Evolutionary conservation across 2,329 filamentous ascomycete genomes (phyloP).

Genomic region (Colletotrichum destructivum): DNA sequence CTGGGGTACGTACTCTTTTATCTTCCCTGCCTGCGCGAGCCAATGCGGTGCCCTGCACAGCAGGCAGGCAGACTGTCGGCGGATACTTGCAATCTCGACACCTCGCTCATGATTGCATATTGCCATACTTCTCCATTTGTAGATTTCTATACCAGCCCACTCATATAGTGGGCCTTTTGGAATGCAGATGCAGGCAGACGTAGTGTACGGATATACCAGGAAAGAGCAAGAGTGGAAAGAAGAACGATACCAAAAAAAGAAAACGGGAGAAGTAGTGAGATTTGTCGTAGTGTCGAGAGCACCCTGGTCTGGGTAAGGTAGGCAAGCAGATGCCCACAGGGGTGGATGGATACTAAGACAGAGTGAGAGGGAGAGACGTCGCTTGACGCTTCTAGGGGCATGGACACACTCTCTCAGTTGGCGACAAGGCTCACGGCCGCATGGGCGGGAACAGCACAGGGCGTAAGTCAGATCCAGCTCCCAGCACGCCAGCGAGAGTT

Average conservation of each 20-base stretch:
- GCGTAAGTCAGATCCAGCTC: conserved; percentile 36
- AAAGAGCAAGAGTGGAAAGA: conserved; percentile 1
- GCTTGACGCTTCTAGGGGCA: not conserved
- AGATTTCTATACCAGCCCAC: not conserved
- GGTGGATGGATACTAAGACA: not conserved
- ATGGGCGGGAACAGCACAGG: conserved; percentile 36
- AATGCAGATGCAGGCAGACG: conserved; percentile 13
- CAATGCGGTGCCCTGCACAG: not conserved
- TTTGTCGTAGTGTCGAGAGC: conserved; percentile 18
- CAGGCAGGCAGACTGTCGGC: not conserved
- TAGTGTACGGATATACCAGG: not conserved
- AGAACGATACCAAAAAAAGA: not conserved
- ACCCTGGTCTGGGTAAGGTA: conserved; percentile 18
- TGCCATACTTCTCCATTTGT: not conserved
- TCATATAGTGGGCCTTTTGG: conserved; percentile 3
- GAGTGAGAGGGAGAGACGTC: too few relatives aligned
- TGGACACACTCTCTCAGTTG: not conserved
- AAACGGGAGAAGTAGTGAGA: not conserved
- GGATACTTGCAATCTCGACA: conserved; percentile 16
- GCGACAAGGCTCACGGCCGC: conserved; percentile 8
- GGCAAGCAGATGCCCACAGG: conserved; percentile 10
- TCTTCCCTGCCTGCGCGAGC: not conserved
- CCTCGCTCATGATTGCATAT: too few relatives aligned
- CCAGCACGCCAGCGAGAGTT: conserved; percentile 9
- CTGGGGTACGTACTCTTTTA: not conserved